phyloP scores from a whole-genome alignment of 2,329 filamentous ascomycete species.

The Kalmusia sp. region DNA sequence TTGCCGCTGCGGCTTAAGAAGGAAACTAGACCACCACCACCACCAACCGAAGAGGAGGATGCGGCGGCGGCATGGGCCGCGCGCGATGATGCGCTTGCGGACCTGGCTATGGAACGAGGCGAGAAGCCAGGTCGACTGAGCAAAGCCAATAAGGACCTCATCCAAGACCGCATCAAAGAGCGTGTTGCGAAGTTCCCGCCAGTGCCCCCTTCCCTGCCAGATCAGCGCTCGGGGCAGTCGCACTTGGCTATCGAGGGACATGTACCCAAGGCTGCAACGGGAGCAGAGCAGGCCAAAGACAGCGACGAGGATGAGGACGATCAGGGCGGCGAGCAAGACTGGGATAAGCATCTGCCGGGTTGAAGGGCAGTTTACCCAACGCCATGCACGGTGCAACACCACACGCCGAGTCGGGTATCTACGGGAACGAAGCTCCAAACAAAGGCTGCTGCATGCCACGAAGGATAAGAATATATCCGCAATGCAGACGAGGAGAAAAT shows the following conservation, averaged over 20 bases:
- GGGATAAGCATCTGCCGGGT: slow-evolving; percentile 42
- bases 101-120: slow-evolving; percentile 54
- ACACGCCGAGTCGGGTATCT: too few relatives aligned
- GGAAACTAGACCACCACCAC: slow-evolving; percentile 10
- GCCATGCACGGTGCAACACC: too few relatives aligned
- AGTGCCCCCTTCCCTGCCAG: slow-evolving; percentile 31
- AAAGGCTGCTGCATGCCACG: too few relatives aligned
- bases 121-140: slow-evolving; percentile 43
- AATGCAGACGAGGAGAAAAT: too few relatives aligned
- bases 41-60: slow-evolving; percentile 40
- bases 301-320: slow-evolving; percentile 27
- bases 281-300: slow-evolving; percentile 15
- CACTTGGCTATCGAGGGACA: slow-evolving; percentile 50
- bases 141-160: slow-evolving; percentile 41
- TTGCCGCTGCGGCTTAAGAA: slow-evolving; percentile 41
- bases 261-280: slow-evolving; percentile 31
- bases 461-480: too few relatives aligned
- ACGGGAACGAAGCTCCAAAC: too few relatives aligned
- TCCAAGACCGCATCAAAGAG: slow-evolving; percentile 41
- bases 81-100: slow-evolving; percentile 41
- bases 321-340: slow-evolving; percentile 38
- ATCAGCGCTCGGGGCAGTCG: slow-evolving; percentile 20
- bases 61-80: slow-evolving; percentile 42
- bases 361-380: slow-evolving; percentile 21
- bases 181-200: slow-evolving; percentile 29